Base-by-base conservation (phyloP, 371 early-diverging fungal genomes). In the Syncephalis plumigaleata region DNA sequence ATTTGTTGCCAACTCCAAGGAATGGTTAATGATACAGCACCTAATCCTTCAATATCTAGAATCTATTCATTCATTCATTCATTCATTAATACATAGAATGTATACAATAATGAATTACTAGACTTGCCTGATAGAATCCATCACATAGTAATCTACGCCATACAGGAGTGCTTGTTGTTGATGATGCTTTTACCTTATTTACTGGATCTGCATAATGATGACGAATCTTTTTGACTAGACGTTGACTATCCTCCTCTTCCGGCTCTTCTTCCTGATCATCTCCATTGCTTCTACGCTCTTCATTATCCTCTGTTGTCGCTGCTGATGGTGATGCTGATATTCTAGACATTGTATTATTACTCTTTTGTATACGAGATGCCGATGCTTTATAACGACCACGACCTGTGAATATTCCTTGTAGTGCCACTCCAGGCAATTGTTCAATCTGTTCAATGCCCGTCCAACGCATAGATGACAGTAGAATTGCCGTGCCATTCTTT, bases 401-500 rank as follows among this genome's bases (percentile, higher is more conserved):
- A 47, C 44, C 22, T 17, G 5, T 24, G 27, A 40, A n/a, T 5
- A 18, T 47, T 11, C 20, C 18, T 46, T n/a, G 8, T 13, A 23
- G 7, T 51, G 20, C 9, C 27, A 1, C 20, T 31, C n/a, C 36
- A 20, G 26, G 38, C 31, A 21, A 22, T n/a, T 50, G 17, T 44
- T 49, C 8, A 16, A 20, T 8, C 26, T n/a, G 31, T 45, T 45
- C 22, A 11, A 26, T 2, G 7, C 9, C 0, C 47, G 26, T 8
- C 13, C 24, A 4, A 47, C 21, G 47, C 46, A 47, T 22, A 46
- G 36, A 42, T 21, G 17, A 18, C 39, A 42, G 27, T 24, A 47
- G 21, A n/a, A 39, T 22, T 27, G 40, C 0, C 31, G n/a, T n/a
- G 52, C n/a, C 5, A 39, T 24, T 2, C n/a, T 17, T 47, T 43